Conservation (phyloP, 805 yeast genomes). For the Kluyveromyces dobzhanskii region DNA sequence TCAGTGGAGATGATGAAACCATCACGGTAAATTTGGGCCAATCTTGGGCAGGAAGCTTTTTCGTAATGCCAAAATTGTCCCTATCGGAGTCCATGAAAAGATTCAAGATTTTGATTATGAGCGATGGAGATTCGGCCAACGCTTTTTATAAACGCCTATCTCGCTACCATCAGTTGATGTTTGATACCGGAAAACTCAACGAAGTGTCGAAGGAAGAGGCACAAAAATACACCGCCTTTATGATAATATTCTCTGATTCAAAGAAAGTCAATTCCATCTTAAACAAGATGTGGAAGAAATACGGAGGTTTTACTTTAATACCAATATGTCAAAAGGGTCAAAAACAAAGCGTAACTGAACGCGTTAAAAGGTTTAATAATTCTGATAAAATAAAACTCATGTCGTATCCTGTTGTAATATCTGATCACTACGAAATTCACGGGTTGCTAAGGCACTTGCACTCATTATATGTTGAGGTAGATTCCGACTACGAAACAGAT, state of each 20-base stretch:
- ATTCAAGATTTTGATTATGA: constrained; percentile 18
- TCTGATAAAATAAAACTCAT: constrained; percentile 16
- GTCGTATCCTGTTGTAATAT: constrained; percentile 18
- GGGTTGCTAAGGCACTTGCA: constrained; percentile 16
- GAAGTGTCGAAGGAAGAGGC: constrained; percentile 11
- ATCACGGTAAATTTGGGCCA: constrained; percentile 19
- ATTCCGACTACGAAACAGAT: constrained; percentile 11
- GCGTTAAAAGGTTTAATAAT: constrained; percentile 15
- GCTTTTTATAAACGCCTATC: constrained; percentile 21
- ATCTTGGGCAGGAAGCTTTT: constrained; percentile 21
- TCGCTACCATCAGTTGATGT: constrained; percentile 14
- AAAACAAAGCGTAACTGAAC: constrained; percentile 19
- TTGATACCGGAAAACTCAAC: constrained; percentile 17
- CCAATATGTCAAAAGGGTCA: constrained; percentile 25
- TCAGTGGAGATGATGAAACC: constrained; percentile 17
- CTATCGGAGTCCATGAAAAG: constrained; percentile 14
- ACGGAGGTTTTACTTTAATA: constrained; percentile 15
- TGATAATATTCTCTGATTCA: constrained; percentile 20
- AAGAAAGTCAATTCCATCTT: constrained; percentile 18
- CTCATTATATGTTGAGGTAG: constrained; percentile 10
- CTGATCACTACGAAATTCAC: constrained; percentile 17
- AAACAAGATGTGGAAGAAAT: constrained; percentile 17
- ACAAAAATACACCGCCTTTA: constrained; percentile 13
- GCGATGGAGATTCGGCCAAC: constrained; percentile 18
- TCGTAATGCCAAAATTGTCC: constrained; percentile 28